Conservation (phyloP, 768 basidiomycete genomes). For the Strobilomyces confusus region DNA sequence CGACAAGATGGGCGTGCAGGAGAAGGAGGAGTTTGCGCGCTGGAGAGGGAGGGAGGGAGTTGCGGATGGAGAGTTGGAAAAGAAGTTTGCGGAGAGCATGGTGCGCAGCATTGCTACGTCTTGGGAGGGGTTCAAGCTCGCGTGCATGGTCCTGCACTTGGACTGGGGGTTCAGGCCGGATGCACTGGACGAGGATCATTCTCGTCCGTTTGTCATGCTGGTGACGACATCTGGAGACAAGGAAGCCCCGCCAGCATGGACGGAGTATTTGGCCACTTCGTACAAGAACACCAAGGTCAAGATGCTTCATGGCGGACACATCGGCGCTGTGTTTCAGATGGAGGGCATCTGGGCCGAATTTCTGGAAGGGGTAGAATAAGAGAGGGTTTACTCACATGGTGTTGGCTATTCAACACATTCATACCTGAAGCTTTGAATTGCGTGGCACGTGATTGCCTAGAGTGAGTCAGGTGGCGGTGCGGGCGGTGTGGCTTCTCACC, state of each 20-base stretch:
- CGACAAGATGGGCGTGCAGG: constrained; percentile 37
- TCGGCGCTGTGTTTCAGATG: constrained; percentile 41
- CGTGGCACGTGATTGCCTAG: too few relatives aligned
- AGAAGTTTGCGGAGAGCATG: constrained; percentile 38
- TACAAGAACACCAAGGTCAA: too few relatives aligned
- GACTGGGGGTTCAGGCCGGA: constrained; percentile 49
- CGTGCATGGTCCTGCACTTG: constrained; percentile 40
- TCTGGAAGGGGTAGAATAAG: constrained; percentile 16
- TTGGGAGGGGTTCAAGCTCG: constrained; percentile 51
- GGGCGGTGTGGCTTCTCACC: too few relatives aligned
- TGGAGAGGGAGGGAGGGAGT: constrained; percentile 42
- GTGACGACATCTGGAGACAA: constrained; percentile 41
- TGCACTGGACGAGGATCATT: constrained; percentile 42
- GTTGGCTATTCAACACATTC: too few relatives aligned
- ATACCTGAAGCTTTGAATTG: too few relatives aligned
- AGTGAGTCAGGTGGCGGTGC: too few relatives aligned
- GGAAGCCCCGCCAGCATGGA: constrained; percentile 40
- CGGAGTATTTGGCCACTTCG: constrained; percentile 43
- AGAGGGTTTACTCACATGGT: not conserved
- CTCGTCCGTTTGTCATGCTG: constrained; percentile 43
- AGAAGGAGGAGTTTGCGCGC: constrained; percentile 30
- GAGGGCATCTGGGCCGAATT: constrained; percentile 44
- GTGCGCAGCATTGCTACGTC: constrained; percentile 46
- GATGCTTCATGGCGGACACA: too few relatives aligned
- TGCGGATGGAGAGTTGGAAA: constrained; percentile 42